Evolutionary conservation across 495 filamentous ascomycete genomes (phyloP).

Genomic region (Copromyces sp.): DNA sequence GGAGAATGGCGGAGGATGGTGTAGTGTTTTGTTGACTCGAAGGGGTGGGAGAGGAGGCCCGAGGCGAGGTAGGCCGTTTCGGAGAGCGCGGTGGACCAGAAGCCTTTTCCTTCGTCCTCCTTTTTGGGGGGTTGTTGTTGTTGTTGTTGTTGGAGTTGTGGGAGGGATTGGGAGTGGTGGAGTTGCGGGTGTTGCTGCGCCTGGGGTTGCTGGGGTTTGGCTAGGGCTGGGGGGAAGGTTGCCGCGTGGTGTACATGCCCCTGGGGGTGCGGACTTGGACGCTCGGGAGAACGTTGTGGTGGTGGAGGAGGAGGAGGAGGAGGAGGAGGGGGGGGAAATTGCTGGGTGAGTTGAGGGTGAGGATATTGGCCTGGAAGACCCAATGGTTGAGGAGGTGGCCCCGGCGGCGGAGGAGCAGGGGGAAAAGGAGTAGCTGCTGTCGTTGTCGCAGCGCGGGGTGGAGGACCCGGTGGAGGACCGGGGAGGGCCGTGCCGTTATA

Average conservation of each 20-base stretch:
- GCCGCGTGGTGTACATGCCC: background rate
- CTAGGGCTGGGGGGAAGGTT: background rate
- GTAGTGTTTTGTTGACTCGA: conserved; percentile 54
- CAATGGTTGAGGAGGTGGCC: background rate
- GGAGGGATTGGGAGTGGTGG: background rate
- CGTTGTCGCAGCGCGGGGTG: background rate
- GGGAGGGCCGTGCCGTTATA: background rate
- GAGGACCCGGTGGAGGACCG: background rate
- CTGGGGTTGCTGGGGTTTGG: background rate
- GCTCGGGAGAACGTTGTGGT: background rate
- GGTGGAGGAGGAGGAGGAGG: background rate
- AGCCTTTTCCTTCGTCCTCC: conserved; percentile 3
- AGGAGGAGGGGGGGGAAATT: background rate
- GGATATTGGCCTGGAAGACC: background rate
- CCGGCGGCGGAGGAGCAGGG: background rate
- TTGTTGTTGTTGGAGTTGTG: background rate
- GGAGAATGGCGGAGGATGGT: conserved; percentile 58
- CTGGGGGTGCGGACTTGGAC: background rate
- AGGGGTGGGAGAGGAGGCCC: conserved; percentile 51
- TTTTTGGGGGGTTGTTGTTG: background rate
- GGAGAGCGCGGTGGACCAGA: conserved; percentile 38
- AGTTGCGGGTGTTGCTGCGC: background rate
- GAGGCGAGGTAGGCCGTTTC: conserved; percentile 54
- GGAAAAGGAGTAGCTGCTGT: background rate
- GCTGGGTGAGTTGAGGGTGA: background rate